Conservation (phyloP, 345 rosid species). For the Hypericum perforatum region DNA sequence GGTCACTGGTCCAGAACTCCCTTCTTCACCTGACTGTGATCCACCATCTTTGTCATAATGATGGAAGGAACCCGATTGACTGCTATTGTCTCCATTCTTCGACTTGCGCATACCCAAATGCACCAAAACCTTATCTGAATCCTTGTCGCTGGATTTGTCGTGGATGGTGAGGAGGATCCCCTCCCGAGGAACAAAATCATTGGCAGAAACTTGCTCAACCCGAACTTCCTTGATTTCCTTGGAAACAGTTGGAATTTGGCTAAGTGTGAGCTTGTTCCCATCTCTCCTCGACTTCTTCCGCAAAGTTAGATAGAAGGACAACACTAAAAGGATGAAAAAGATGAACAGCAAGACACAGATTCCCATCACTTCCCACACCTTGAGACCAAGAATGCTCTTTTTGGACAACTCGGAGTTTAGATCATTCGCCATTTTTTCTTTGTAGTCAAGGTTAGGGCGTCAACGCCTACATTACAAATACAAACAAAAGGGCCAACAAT, state of each 20-base stretch:
- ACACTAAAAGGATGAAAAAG: conserved; percentile 51
- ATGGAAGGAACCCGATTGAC: conserved; percentile 54
- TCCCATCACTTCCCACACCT: conserved; percentile 84
- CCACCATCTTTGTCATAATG: conserved; percentile 53
- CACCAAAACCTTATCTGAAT: conserved; percentile 67
- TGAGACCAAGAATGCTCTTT: conserved; percentile 56
- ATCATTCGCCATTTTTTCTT: conserved; percentile 46
- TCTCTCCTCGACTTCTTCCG: conserved; percentile 62
- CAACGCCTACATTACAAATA: too few relatives aligned
- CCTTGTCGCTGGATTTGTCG: conserved; percentile 55
- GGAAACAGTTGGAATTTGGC: conserved; percentile 66
- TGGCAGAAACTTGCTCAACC: conserved; percentile 61
- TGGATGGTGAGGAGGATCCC: conserved; percentile 68
- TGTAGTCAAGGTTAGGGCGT: neutral
- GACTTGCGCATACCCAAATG: conserved; percentile 66
- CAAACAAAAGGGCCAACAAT: too few relatives aligned
- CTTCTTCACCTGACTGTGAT: conserved; percentile 73
- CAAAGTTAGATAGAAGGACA: conserved; percentile 59
- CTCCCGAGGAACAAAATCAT: conserved; percentile 54
- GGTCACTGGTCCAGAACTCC: conserved; percentile 34
- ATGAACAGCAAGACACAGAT: conserved; percentile 65
- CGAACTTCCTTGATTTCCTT: conserved; percentile 91
- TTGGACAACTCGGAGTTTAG: conserved; percentile 58
- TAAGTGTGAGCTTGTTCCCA: conserved; percentile 39
- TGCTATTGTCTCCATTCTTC: conserved; percentile 45